Conservation (phyloP, 306 rosid genomes). For the Sicyos baderoa region DNA sequence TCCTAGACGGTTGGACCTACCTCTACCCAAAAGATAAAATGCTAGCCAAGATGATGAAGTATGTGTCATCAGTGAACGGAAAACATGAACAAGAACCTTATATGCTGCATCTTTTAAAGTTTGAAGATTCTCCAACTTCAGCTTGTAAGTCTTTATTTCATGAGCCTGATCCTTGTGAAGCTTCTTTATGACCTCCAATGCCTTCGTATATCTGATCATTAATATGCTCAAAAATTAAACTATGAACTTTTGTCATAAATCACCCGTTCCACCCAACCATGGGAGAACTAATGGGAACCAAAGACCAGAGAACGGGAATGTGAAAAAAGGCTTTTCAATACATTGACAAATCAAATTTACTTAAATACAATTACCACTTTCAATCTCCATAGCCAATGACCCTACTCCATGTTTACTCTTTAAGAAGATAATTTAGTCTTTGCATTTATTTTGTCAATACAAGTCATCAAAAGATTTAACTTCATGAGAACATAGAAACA, state of each 20-base stretch:
- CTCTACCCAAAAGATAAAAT: not conserved
- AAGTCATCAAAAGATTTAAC: not conserved
- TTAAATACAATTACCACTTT: not conserved
- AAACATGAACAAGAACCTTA: slow-evolving; percentile 39
- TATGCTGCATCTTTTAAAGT: slow-evolving; percentile 81
- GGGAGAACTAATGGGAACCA: not conserved
- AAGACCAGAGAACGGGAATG: not conserved
- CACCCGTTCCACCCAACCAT: not conserved
- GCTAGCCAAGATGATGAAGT: not conserved
- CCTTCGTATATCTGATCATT: slow-evolving; percentile 73
- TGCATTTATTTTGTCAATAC: not conserved
- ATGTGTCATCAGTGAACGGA: not conserved
- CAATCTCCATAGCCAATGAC: not conserved
- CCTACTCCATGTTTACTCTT: not conserved
- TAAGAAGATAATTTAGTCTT: not conserved
- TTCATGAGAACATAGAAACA: slow-evolving; percentile 1
- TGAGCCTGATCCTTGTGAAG: slow-evolving; percentile 89
- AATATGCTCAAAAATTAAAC: not conserved
- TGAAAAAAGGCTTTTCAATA: not conserved
- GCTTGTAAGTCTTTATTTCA: slow-evolving; percentile 78
- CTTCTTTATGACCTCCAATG: slow-evolving; percentile 85
- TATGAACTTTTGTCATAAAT: slow-evolving; percentile 9
- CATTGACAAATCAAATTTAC: not conserved
- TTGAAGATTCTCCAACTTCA: slow-evolving; percentile 81
- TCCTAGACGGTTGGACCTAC: not conserved